phyloP scores from a whole-genome alignment of 2,329 filamentous ascomycete species.

The Pyricularia sp. region DNA sequence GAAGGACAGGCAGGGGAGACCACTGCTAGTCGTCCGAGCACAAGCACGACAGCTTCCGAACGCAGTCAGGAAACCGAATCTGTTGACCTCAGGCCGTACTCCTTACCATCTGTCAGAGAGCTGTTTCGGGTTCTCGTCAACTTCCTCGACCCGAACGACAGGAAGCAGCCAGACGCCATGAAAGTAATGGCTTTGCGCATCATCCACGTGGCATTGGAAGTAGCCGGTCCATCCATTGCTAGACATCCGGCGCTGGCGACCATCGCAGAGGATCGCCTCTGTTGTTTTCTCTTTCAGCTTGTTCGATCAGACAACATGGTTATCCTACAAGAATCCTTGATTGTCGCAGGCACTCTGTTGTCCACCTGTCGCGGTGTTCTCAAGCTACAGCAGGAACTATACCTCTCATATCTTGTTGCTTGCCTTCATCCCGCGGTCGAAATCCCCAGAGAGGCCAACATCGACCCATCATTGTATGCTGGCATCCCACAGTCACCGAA shows the following conservation, averaged over 20 bases:
- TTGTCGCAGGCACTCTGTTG: constrained; percentile 80
- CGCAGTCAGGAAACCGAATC: constrained; percentile 24
- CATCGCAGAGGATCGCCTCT: constrained; percentile 84
- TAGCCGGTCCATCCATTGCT: constrained; percentile 88
- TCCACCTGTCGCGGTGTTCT: constrained; percentile 82
- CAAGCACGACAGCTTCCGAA: constrained; percentile 10
- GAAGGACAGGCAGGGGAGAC: constrained; percentile 7
- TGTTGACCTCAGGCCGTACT: constrained; percentile 70
- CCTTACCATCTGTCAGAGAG: constrained; percentile 84
- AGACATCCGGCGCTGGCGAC: constrained; percentile 78
- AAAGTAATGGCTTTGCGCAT: constrained; percentile 94
- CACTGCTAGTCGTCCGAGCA: constrained; percentile 4
- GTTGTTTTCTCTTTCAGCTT: constrained; percentile 88
- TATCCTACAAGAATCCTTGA: constrained; percentile 81
- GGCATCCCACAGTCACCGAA: constrained; percentile 88
- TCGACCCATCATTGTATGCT: constrained; percentile 82
- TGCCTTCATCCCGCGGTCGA: constrained; percentile 90
- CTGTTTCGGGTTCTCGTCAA: constrained; percentile 89
- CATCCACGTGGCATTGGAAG: constrained; percentile 92
- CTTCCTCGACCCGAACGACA: constrained; percentile 84
- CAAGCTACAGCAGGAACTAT: constrained; percentile 93
- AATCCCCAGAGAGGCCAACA: constrained; percentile 79
- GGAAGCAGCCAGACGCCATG: constrained; percentile 86
- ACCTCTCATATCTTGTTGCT: constrained; percentile 83
- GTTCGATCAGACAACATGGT: constrained; percentile 94